phyloP scores from a whole-genome alignment of 2,329 filamentous ascomycete genomes.

The Westerdykella ornata region DNA sequence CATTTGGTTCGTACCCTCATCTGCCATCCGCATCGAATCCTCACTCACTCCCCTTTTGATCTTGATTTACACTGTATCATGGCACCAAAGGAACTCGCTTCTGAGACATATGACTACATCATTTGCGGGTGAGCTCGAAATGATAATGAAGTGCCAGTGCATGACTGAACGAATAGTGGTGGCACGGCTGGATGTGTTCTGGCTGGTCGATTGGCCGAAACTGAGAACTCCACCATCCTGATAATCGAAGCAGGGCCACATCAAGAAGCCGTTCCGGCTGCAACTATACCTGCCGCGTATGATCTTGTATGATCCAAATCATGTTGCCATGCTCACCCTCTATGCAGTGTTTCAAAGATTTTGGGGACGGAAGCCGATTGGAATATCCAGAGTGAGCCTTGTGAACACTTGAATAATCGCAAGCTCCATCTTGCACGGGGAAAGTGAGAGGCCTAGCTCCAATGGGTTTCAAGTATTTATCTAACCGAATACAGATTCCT shows the following conservation, averaged over 20 bases:
- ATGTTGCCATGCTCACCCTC: background rate
- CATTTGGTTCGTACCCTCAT: too few relatives aligned
- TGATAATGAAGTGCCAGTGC: too few relatives aligned
- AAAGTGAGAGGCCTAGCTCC: slow-evolving; percentile 32
- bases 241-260: slow-evolving; percentile 44
- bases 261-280: slow-evolving; percentile 1
- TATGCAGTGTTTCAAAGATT: slow-evolving; percentile 23
- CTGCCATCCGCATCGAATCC: too few relatives aligned
- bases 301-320: background rate
- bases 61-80: too few relatives aligned
- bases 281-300: slow-evolving; percentile 1
- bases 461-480: too few relatives aligned
- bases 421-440: slow-evolving; percentile 27
- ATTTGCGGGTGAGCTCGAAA: background rate
- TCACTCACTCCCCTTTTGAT: too few relatives aligned
- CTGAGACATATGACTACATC: background rate
- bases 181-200: slow-evolving; percentile 47
- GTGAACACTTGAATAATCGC: slow-evolving; percentile 34
- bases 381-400: slow-evolving; percentile 39
- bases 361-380: slow-evolving; percentile 44
- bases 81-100: background rate
- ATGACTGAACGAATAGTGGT: slow-evolving; percentile 26
- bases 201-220: slow-evolving; percentile 44
- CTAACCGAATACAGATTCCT: slow-evolving; percentile 38
- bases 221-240: slow-evolving; percentile 38